Evolutionary conservation across 129 eudicot species (phyloP).

Genomic region (Rutidosis leptorrhynchoides): DNA sequence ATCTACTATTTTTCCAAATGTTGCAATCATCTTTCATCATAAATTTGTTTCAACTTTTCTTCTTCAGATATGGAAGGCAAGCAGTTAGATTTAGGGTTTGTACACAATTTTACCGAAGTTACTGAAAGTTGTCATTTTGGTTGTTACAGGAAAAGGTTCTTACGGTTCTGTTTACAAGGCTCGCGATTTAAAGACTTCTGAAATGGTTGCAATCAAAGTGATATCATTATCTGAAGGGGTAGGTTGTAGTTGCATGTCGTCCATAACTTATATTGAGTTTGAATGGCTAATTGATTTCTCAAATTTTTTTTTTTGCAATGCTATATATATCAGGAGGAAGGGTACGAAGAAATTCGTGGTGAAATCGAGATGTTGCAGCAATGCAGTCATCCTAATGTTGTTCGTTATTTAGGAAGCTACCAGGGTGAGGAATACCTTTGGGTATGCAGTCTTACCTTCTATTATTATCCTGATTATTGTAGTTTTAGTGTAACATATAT

Average conservation of each 20-base stretch:
- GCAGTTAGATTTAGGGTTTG: neutral
- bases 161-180: slow-evolving; percentile 98
- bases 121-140: slow-evolving; percentile 23
- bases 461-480: neutral
- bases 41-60: neutral
- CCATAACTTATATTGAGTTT: slow-evolving; percentile 12
- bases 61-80: neutral
- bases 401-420: slow-evolving; percentile 94
- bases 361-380: slow-evolving; percentile 99
- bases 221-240: slow-evolving; percentile 98
- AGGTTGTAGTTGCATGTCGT: slow-evolving; percentile 21
- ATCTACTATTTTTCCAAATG: neutral
- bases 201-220: slow-evolving; percentile 95
- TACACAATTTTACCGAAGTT: slow-evolving; percentile 13
- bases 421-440: slow-evolving; percentile 97
- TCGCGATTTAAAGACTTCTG: slow-evolving; percentile 88
- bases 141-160: slow-evolving; percentile 84
- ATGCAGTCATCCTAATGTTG: slow-evolving; percentile 99
- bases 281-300: slow-evolving; percentile 22
- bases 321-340: slow-evolving; percentile 66
- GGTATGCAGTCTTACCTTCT: slow-evolving; percentile 45
- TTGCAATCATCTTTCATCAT: neutral
- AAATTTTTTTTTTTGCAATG: slow-evolving; percentile 10
- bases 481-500: neutral
- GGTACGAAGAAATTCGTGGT: slow-evolving; percentile 93